A percentile compares a stretch with the other conserved stretches of the same genome.
Evolutionary conservation across 75 land plant species (phyloP).

Genomic region (Chamaecyparis obtusa): DNA sequence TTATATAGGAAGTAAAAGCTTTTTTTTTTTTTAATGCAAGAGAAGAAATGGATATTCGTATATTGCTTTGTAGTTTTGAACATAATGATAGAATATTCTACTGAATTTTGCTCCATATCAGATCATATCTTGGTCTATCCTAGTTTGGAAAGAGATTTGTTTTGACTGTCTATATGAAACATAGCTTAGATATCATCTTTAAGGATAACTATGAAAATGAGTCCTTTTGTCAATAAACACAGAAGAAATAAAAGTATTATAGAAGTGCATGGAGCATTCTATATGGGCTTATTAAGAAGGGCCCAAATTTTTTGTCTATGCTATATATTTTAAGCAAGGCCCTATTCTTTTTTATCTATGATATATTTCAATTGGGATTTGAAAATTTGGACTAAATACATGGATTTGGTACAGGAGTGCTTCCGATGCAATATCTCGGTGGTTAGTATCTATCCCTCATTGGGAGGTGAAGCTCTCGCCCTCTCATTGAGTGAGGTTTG

Average conservation of each 20-base stretch:
- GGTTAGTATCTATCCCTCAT: conserved; percentile 87
- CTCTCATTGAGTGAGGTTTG: conserved; percentile 87
- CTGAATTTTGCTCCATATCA: neutral
- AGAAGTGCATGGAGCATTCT: neutral
- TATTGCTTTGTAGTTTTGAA: neutral
- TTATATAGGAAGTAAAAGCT: neutral
- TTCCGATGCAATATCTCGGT: conserved; percentile 77
- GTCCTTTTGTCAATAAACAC: neutral
- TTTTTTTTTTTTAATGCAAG: neutral
- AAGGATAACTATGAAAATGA: neutral
- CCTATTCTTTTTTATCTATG: neutral
- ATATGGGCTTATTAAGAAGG: neutral
- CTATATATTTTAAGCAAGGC: neutral
- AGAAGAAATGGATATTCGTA: neutral
- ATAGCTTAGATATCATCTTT: neutral
- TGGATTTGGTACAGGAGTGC: conserved; percentile 56
- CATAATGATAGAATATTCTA: neutral
- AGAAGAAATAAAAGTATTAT: neutral
- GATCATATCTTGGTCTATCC: neutral
- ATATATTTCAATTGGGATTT: neutral
- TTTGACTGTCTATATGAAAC: neutral
- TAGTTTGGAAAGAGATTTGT: neutral
- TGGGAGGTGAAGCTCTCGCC: conserved; percentile 88
- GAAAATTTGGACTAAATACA: neutral
- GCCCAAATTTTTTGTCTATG: neutral